These are phyloP conservation scores for Claviceps sp. DNA, from an alignment of 2,329 filamentous ascomycete species.

Conservation along the genomic window DNA sequence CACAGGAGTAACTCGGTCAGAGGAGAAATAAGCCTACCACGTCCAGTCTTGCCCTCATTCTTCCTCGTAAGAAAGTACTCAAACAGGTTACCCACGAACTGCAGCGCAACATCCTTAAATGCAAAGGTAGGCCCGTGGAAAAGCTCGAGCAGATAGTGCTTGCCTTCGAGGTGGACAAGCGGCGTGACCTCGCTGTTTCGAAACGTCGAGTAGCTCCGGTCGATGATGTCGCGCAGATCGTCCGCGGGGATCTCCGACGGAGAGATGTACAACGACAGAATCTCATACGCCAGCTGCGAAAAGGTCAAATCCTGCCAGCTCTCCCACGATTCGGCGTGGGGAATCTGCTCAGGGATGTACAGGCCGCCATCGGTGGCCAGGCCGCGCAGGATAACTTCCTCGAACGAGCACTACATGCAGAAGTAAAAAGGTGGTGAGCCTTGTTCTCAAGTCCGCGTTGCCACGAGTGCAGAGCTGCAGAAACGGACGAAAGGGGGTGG, in stretches of 20 bases:
- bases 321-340: slow-evolving; percentile 21
- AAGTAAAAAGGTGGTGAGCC: too few relatives aligned
- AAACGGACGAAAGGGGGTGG: too few relatives aligned
- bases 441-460: not conserved
- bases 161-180: slow-evolving; percentile 57
- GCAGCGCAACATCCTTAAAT: slow-evolving; percentile 93
- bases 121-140: slow-evolving; percentile 94
- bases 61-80: slow-evolving; percentile 71
- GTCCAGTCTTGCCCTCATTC: slow-evolving; percentile 54
- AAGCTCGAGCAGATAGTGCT: slow-evolving; percentile 78
- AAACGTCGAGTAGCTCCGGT: slow-evolving; percentile 81
- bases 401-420: slow-evolving; percentile 60
- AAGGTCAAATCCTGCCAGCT: slow-evolving; percentile 71
- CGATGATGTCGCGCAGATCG: slow-evolving; percentile 73
- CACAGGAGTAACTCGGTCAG: not conserved
- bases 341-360: slow-evolving; percentile 77
- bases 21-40: slow-evolving; percentile 21
- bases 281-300: slow-evolving; percentile 67
- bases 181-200: slow-evolving; percentile 67
- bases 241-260: slow-evolving; percentile 63
- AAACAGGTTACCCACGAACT: slow-evolving; percentile 93
- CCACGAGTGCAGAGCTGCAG: not conserved
- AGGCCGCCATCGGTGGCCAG: slow-evolving; percentile 77
- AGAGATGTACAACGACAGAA: slow-evolving; percentile 82
- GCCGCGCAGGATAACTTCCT: slow-evolving; percentile 81